Evolutionary conservation across 345 rosid genomes (phyloP).

Genomic region (Citrus glauca): DNA sequence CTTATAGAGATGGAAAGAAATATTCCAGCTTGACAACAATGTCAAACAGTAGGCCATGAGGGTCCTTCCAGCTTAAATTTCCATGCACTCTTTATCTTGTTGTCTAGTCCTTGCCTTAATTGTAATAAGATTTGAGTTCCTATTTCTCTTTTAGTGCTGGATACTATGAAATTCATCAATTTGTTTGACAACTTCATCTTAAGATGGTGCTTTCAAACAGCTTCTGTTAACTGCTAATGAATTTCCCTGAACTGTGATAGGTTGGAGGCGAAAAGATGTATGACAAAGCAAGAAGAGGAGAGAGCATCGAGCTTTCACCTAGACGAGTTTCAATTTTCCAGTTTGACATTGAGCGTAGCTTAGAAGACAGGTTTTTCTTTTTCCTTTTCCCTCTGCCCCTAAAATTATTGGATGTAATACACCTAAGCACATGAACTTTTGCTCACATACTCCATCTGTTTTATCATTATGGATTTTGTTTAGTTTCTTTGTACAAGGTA

Average conservation of each 20-base stretch:
- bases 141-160: too few species aligned
- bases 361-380: slow-evolving; percentile 69
- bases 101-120: too few species aligned
- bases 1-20: neutral
- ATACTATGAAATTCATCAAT: neutral
- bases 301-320: slow-evolving; percentile 78
- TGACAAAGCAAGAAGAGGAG: slow-evolving; percentile 97
- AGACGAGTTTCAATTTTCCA: slow-evolving; percentile 81
- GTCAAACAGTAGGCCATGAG: too few species aligned
- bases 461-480: neutral
- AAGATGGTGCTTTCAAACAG: neutral
- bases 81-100: too few species aligned
- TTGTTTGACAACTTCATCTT: neutral
- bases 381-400: neutral
- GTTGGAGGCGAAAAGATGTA: slow-evolving; percentile 97
- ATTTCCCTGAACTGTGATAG: slow-evolving; percentile 26
- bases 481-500: neutral
- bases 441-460: neutral
- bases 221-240: neutral
- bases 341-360: slow-evolving; percentile 83
- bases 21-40: too few species aligned
- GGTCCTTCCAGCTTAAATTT: too few species aligned
- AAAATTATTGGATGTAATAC: neutral
- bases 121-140: too few species aligned
- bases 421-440: neutral